Percentiles rank a stretch among this genome's conserved stretches.
These are phyloP conservation scores for Pyrus communis DNA, from an alignment of 306 rosid genomes.

Conservation along the genomic window DNA sequence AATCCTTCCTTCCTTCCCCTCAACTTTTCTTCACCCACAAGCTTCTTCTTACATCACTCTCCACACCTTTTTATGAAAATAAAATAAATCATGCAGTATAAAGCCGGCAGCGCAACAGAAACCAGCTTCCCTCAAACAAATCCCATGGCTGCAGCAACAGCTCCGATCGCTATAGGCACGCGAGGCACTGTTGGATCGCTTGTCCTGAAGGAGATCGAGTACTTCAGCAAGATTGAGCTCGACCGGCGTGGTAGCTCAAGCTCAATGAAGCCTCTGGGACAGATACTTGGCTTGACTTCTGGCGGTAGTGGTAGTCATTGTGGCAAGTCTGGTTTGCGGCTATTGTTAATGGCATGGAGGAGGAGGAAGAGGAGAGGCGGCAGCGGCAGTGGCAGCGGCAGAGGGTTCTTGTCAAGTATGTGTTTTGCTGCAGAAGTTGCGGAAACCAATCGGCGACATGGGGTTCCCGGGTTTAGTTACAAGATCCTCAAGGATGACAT, in stretches of 20 bases:
- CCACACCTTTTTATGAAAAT: neutral
- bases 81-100: slow-evolving; percentile 24
- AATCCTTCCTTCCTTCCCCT: slow-evolving; percentile 20
- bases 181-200: slow-evolving; percentile 78
- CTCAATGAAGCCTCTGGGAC: slow-evolving; percentile 28
- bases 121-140: slow-evolving; percentile 24
- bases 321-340: slow-evolving; percentile 49
- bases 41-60: slow-evolving; percentile 30
- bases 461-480: slow-evolving; percentile 49
- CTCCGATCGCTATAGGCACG: slow-evolving; percentile 73
- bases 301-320: slow-evolving; percentile 2
- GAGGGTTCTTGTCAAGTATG: slow-evolving; percentile 32
- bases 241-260: slow-evolving; percentile 28
- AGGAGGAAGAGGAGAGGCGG: slow-evolving; percentile 46
- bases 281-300: slow-evolving; percentile 20
- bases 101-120: slow-evolving; percentile 24
- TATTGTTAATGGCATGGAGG: slow-evolving; percentile 47
- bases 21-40: slow-evolving; percentile 36
- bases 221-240: slow-evolving; percentile 60
- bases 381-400: neutral
- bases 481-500: slow-evolving; percentile 52
- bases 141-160: slow-evolving; percentile 47
- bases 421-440: slow-evolving; percentile 48
- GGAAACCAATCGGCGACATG: slow-evolving; percentile 30
- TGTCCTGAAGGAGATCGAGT: slow-evolving; percentile 66